Evolutionary conservation across 1,284 basidiomycete species (phyloP), one percentile per base, ranked within the genome.

Genomic region (Erythrobasidium hasegawianum): DNA sequence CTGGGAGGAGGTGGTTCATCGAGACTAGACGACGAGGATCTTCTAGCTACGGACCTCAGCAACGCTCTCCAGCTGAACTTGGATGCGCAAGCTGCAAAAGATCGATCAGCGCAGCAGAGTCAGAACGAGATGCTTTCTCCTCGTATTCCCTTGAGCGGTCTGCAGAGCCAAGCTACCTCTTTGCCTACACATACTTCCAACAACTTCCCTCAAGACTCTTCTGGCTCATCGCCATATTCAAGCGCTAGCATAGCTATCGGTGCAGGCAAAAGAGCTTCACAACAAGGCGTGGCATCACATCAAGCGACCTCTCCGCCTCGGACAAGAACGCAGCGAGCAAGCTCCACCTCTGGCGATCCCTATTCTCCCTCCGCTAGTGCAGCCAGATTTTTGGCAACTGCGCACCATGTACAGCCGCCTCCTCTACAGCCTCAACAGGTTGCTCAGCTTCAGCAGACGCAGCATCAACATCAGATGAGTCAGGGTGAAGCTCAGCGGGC

Each of bases 11-110:
- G 72, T 2, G 67, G 66, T 52, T 73, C 73, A n/a, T 73, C 74
- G 4, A 33, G 62, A 14, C 39, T 65, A 22, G 67, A 73, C 55
- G 71, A 73, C 55, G 74, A 75, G 53, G 72, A 74, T 57, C 70
- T 72, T 41, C 68, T 75, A 49, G 72, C 73, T 1, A 70, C 72
- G 5, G 72, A 74, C 56, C 67, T 75, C 38, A 74, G 29, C n/a
- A 65, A 74, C 59, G 72, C 74, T 47, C 64, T 75, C 10, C 72
- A 74, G 49, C 68, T 75, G 18, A 72, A 74, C 57, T 69, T 75
- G 47, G 72, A 75, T 40, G 72, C 70, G 3, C 74, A 73, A 39
- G 69, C 68, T 27, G 71, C 68, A 8, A 66, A 67, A 14, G 52
- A 33, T 11, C 4, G 33, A 33, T 33, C 33, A 33, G 33, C 33